A percentile compares a stretch with the other conserved stretches of the same genome.
phyloP scores from a whole-genome alignment of 768 basidiomycete genomes.

The Psilocybe cyanescens region DNA sequence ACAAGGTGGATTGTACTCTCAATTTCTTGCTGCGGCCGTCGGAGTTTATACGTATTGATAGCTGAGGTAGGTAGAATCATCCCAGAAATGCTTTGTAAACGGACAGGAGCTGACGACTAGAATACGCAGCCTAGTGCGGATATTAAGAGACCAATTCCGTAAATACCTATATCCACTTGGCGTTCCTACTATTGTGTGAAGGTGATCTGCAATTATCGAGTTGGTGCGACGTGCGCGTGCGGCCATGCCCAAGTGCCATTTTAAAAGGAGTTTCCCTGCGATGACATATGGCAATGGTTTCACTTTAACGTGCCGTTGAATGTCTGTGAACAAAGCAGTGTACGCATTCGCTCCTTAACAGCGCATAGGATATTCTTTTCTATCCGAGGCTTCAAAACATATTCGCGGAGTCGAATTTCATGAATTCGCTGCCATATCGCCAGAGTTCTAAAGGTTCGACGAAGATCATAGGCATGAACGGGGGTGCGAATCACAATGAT shows the following conservation, averaged over 20 bases:
- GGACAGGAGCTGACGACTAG: slow-evolving; percentile 1
- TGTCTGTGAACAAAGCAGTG: too few species aligned
- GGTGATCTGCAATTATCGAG: not conserved
- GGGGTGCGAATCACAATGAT: slow-evolving; percentile 16
- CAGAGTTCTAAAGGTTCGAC: not conserved
- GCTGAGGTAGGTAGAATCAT: slow-evolving; percentile 8
- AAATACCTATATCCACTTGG: not conserved
- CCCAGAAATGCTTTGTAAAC: slow-evolving; percentile 8
- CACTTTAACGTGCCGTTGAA: slow-evolving; percentile 10
- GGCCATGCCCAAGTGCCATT: slow-evolving; percentile 3
- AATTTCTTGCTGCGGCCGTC: slow-evolving; percentile 8
- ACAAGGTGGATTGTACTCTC: not conserved
- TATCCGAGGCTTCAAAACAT: not conserved
- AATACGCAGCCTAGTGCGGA: slow-evolving; percentile 16
- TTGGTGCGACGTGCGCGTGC: slow-evolving; percentile 9
- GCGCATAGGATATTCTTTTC: too few species aligned
- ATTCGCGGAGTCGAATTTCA: not conserved
- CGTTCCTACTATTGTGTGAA: slow-evolving; percentile 8
- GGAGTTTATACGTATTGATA: slow-evolving; percentile 4
- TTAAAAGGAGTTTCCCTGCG: not conserved
- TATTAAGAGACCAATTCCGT: slow-evolving; percentile 7
- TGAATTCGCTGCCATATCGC: not conserved
- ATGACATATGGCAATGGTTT: slow-evolving; percentile 9
- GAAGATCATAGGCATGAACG: not conserved
- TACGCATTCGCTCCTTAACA: too few species aligned